Conservation (phyloP, 768 basidiomycete species). For the Terana coerulea region DNA sequence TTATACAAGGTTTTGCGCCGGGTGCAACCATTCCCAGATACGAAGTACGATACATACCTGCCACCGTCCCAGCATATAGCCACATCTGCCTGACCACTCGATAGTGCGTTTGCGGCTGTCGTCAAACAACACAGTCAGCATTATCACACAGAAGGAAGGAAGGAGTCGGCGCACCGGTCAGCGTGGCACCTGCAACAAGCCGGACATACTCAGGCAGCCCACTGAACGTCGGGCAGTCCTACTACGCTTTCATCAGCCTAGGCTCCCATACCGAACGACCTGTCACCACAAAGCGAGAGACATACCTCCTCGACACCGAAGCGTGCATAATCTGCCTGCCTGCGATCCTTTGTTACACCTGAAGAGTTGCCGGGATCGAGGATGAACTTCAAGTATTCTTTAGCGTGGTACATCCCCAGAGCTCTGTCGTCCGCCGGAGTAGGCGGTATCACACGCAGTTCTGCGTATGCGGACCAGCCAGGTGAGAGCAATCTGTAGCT, state of each 20-base stretch:
- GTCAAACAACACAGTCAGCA: not conserved
- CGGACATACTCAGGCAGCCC: constrained; percentile 66
- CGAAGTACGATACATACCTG: constrained; percentile 48
- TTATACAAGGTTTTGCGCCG: too few species aligned
- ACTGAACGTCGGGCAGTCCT: constrained; percentile 84
- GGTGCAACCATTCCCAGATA: too few species aligned
- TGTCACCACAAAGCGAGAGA: not conserved
- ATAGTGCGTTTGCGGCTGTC: constrained; percentile 57
- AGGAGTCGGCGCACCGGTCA: constrained; percentile 37
- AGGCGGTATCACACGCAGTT: constrained; percentile 46
- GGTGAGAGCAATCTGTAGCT: constrained; percentile 46
- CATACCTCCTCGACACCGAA: constrained; percentile 62
- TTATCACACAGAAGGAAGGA: not conserved
- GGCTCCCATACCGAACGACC: not conserved
- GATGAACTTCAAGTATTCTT: constrained; percentile 64
- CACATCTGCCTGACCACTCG: constrained; percentile 46
- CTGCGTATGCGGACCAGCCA: constrained; percentile 3
- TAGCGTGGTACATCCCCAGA: constrained; percentile 64
- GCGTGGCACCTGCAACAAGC: constrained; percentile 71
- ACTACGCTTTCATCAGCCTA: not conserved
- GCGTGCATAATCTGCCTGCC: constrained; percentile 31
- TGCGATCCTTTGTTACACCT: not conserved
- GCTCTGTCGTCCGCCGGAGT: constrained; percentile 50
- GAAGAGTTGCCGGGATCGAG: constrained; percentile 32
- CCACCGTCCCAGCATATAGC: constrained; percentile 93